Evolutionary conservation across 2,329 filamentous ascomycete species (phyloP), one percentile per base, ranked within the genome.

Genomic region (Aspergillus uvarum): DNA sequence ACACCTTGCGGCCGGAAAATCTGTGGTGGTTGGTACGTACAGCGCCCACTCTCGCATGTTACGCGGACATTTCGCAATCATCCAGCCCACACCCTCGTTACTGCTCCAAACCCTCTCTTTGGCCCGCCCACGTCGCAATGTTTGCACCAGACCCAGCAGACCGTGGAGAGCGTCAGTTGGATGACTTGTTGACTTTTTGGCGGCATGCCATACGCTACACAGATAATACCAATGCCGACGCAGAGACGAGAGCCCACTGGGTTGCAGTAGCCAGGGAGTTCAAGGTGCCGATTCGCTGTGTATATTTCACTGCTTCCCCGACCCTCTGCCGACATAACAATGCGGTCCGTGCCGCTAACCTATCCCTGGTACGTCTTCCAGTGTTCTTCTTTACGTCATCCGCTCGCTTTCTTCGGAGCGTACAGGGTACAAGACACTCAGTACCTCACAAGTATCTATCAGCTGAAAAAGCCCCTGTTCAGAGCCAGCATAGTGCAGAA

Each of bases 161-260:
- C 38, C 16, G 38, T 42, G 38, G 38, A 42, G 16, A 7, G 16
- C 38, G 14, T 19, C 38, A 42, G n/a, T 19, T 42, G 51, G n/a
- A 49, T 29, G 21, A 35, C 21, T 22, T 3, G 42, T 29, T 49
- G 5, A 42, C 51, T 21, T 32, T 29, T 32, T 55, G 5, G 42
- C 32, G 31, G 29, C n/a, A 21, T 29, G 31, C 26, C 26, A 32
- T 21, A 16, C 21, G 16, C 29, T 49, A 21, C 48, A 58, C 58
- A 95, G 95, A 99, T 76, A 98, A 96, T 74, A 98, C 95, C n/a
- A 99, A 99, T 73, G 86, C 93, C 31, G 90, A 96, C 76, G 74
- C 82, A 11, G 89, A 91, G 55, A 91, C 89, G 24, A 85, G 95
- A 65, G 83, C 84, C n/a, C 79, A 90, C 61, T 98, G 94, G 94